These are phyloP conservation scores for Globisporangium solare DNA, from an alignment of 352 stramenopile genomes.

Conservation along the genomic window DNA sequence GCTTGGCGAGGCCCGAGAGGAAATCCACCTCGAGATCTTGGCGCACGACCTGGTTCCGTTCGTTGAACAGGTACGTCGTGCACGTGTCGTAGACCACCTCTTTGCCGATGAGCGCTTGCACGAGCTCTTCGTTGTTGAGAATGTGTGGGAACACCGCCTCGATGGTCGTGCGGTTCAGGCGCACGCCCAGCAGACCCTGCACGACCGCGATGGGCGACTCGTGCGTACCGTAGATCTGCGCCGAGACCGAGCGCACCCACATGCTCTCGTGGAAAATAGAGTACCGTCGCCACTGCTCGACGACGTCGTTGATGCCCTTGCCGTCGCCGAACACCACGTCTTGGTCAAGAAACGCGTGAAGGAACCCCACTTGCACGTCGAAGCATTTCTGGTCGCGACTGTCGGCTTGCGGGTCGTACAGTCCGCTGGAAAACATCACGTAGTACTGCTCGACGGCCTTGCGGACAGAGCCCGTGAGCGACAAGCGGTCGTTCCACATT, in stretches of 20 bases:
- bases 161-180: slow-evolving; percentile 47
- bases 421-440: slow-evolving; percentile 45
- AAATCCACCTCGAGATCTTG: slow-evolving; percentile 60
- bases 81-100: slow-evolving; percentile 49
- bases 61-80: slow-evolving; percentile 55
- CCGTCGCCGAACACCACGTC: slow-evolving; percentile 35
- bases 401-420: slow-evolving; percentile 41
- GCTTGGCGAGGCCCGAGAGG: slow-evolving; percentile 32
- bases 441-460: slow-evolving; percentile 67
- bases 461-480: slow-evolving; percentile 27
- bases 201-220: slow-evolving; percentile 50
- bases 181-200: slow-evolving; percentile 32
- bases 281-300: slow-evolving; percentile 66
- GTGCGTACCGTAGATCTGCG: slow-evolving; percentile 39
- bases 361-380: slow-evolving; percentile 49
- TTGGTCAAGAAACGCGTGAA: slow-evolving; percentile 41
- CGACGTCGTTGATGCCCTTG: slow-evolving; percentile 30
- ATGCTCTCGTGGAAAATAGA: slow-evolving; percentile 46
- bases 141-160: slow-evolving; percentile 67
- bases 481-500: slow-evolving; percentile 33
- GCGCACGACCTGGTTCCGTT: slow-evolving; percentile 38
- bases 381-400: slow-evolving; percentile 34
- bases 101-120: slow-evolving; percentile 48
- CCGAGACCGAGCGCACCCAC: slow-evolving; percentile 23
- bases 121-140: slow-evolving; percentile 43